A percentile compares a stretch with the other conserved stretches of the same genome.
These are phyloP conservation scores for Cyclanthera cordifolia DNA, from an alignment of 306 rosid species.

Conservation along the genomic window DNA sequence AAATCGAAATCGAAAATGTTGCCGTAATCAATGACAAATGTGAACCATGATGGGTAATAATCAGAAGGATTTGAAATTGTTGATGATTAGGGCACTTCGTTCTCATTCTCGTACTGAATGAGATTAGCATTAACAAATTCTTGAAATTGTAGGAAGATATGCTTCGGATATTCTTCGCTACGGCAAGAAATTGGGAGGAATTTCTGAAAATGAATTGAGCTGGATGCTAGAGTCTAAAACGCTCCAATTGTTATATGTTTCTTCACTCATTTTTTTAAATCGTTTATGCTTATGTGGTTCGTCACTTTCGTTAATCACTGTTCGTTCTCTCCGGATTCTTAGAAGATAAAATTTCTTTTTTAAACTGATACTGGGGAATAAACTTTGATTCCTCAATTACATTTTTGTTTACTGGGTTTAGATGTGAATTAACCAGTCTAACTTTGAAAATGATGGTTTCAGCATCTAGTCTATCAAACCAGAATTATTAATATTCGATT, in stretches of 20 bases:
- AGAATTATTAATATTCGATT: neutral
- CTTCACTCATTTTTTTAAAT: neutral
- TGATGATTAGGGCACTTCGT: neutral
- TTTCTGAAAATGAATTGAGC: neutral
- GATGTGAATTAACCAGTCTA: neutral
- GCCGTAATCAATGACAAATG: neutral
- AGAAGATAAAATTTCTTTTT: neutral
- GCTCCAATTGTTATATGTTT: neutral
- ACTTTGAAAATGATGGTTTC: neutral
- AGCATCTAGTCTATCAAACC: neutral
- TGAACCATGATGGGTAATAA: neutral
- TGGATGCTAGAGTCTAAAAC: neutral
- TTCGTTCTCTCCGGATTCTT: neutral
- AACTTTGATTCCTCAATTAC: slow-evolving; percentile 10
- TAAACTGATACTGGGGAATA: neutral
- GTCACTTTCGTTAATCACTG: neutral
- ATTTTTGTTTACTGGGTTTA: neutral
- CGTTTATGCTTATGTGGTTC: neutral
- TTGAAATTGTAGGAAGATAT: slow-evolving; percentile 9
- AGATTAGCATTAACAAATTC: neutral
- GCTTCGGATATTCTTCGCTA: slow-evolving; percentile 17
- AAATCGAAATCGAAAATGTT: neutral
- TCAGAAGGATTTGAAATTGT: neutral
- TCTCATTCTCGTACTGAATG: neutral
- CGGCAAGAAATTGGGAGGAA: neutral